Evolutionary conservation across 768 basidiomycete species (phyloP).

Genomic region (Tylopilus subfusipes): DNA sequence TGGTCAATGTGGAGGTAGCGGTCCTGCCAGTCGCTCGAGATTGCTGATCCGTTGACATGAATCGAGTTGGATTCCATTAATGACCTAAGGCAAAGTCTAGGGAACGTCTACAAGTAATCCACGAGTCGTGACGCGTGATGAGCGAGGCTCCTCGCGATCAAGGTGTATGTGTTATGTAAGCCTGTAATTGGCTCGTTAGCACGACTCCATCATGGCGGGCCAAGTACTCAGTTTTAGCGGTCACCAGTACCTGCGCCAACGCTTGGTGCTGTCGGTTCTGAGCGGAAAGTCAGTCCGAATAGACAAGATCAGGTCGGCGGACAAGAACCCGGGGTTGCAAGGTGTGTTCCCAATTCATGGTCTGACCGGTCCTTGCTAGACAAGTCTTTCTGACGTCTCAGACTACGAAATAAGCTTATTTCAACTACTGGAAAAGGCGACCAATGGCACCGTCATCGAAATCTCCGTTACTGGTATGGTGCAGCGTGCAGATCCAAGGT

Average conservation of each 20-base stretch:
- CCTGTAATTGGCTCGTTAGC: not conserved
- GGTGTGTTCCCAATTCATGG: slow-evolving; percentile 44
- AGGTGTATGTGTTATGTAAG: slow-evolving; percentile 26
- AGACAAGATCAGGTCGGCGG: slow-evolving; percentile 83
- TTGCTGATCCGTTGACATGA: slow-evolving; percentile 36
- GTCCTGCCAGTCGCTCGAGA: slow-evolving; percentile 47
- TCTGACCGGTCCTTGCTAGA: not conserved
- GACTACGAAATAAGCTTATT: slow-evolving; percentile 93
- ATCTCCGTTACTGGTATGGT: slow-evolving; percentile 88
- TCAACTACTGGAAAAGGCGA: slow-evolving; percentile 82
- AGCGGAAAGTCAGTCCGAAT: slow-evolving; percentile 84
- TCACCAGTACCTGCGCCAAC: slow-evolving; percentile 77
- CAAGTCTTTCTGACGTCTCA: slow-evolving; percentile 25
- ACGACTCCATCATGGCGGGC: slow-evolving; percentile 15
- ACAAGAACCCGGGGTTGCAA: slow-evolving; percentile 93
- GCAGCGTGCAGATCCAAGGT: not conserved
- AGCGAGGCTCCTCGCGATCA: slow-evolving; percentile 2
- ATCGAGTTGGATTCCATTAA: slow-evolving; percentile 24
- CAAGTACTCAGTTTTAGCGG: slow-evolving; percentile 63
- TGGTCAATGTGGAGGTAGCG: slow-evolving; percentile 85
- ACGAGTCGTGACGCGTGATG: not conserved
- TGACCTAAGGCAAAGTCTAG: slow-evolving; percentile 10
- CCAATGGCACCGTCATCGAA: slow-evolving; percentile 92
- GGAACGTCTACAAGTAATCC: slow-evolving; percentile 10
- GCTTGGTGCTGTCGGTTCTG: slow-evolving; percentile 84